A percentile compares a stretch with the other conserved stretches of the same genome.
These are phyloP conservation scores for Allantophomopsis cytisporea DNA, from an alignment of 2,329 filamentous ascomycete species.

Conservation along the genomic window DNA sequence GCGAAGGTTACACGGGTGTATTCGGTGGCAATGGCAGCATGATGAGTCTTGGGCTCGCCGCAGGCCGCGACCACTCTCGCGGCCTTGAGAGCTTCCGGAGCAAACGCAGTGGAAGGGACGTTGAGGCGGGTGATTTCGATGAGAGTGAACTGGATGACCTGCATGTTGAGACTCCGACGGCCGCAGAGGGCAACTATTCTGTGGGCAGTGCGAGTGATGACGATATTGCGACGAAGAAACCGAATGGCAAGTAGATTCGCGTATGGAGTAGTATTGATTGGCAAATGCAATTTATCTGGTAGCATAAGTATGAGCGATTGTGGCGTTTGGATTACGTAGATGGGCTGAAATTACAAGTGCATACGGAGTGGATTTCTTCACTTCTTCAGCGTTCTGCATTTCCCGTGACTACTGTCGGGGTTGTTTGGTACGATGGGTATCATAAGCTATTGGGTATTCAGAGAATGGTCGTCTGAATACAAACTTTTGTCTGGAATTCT, in stretches of 20 bases:
- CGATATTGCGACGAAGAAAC: constrained; percentile 18
- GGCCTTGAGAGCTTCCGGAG: constrained; percentile 32
- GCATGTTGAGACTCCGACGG: constrained; percentile 22
- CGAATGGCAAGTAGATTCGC: not conserved
- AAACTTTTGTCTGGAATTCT: no score
- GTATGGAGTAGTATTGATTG: no score
- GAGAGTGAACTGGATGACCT: constrained; percentile 52
- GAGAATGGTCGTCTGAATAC: no score
- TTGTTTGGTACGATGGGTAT: no score
- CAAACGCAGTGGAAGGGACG: constrained; percentile 32
- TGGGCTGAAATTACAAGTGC: no score
- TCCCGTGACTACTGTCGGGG: no score
- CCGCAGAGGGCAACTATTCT: constrained; percentile 34
- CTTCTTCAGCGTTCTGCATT: no score
- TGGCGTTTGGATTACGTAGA: no score
- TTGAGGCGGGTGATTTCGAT: constrained; percentile 52
- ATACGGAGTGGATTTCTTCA: no score
- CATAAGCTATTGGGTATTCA: no score
- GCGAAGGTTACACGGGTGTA: constrained; percentile 34
- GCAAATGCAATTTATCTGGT: no score
- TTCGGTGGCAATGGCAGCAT: constrained; percentile 15
- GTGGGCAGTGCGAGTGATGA: constrained; percentile 44
- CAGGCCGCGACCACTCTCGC: constrained; percentile 10
- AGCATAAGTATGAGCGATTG: no score
- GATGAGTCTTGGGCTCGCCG: constrained; percentile 11